Conservation (phyloP, 176 grass and related monocot genomes). For the Miscanthus lutarioriparius region DNA sequence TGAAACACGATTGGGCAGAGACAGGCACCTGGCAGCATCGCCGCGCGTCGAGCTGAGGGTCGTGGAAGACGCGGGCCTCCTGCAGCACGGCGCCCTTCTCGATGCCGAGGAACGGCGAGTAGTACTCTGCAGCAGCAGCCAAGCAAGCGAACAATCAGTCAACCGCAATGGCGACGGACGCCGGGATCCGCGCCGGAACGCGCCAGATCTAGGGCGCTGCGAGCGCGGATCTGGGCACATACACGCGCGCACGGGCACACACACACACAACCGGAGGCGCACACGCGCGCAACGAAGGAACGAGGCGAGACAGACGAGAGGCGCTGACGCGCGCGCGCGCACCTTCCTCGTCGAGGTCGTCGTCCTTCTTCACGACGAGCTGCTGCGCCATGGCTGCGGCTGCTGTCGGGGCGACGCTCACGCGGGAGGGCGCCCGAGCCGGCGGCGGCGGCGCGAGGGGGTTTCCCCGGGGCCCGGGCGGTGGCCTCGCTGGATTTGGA, state of each 20-base stretch:
- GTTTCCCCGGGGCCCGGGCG: background rate
- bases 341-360: constrained; percentile 97
- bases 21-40: constrained; percentile 83
- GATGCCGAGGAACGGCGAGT: constrained; percentile 94
- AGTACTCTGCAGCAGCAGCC: constrained; percentile 62
- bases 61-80: constrained; percentile 96
- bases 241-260: background rate
- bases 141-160: constrained; percentile 9
- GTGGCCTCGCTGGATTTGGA: constrained; percentile 3
- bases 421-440: background rate
- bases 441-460: constrained; percentile 24
- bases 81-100: constrained; percentile 98
- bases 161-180: background rate
- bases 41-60: constrained; percentile 90
- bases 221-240: constrained; percentile 24
- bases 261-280: background rate
- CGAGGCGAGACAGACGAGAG: background rate
- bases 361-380: constrained; percentile 95
- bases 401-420: constrained; percentile 13
- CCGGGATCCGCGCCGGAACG: constrained; percentile 7
- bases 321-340: background rate
- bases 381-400: constrained; percentile 76
- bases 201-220: constrained; percentile 19
- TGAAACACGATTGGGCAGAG: background rate
- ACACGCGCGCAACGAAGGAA: background rate